A percentile compares a stretch with the other conserved stretches of the same genome.
Evolutionary conservation across 2,329 filamentous ascomycete species (phyloP).

Genomic region (Bipolaris cookei): DNA sequence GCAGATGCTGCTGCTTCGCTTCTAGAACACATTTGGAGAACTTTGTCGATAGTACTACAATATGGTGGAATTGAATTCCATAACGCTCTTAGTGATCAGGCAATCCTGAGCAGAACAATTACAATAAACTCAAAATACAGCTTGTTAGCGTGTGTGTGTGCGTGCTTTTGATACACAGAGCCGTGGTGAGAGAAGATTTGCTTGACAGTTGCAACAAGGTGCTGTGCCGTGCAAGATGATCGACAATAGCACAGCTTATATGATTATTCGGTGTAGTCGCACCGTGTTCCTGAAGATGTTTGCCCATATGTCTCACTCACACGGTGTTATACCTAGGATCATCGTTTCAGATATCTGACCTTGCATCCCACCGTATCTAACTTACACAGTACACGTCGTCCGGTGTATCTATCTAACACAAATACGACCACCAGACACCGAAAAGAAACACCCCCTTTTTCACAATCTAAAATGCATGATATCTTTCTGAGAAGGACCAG

Average conservation of each 20-base stretch:
- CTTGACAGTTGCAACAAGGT: neutral
- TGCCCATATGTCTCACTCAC: slow-evolving; percentile 21
- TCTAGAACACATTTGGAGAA: slow-evolving; percentile 16
- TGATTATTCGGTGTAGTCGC: slow-evolving; percentile 12
- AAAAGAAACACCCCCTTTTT: neutral
- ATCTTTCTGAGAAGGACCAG: slow-evolving; percentile 6
- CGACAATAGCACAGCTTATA: slow-evolving; percentile 1
- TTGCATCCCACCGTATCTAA: slow-evolving; percentile 14
- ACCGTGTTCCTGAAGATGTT: neutral
- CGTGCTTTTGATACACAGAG: neutral
- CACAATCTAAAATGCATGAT: slow-evolving; percentile 3
- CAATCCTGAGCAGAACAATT: neutral
- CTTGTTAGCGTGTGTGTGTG: neutral
- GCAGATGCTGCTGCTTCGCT: slow-evolving; percentile 8
- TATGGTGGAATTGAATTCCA: slow-evolving; percentile 4
- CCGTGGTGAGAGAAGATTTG: neutral
- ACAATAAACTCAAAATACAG: neutral
- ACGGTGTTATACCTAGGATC: slow-evolving; percentile 28
- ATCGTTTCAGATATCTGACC: slow-evolving; percentile 29
- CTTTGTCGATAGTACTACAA: slow-evolving; percentile 12
- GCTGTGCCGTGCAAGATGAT: slow-evolving; percentile 1
- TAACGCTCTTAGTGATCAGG: slow-evolving; percentile 9
- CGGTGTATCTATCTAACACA: neutral
- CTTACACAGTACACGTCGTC: neutral
- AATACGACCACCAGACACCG: neutral